Evolutionary conservation across 2,329 filamentous ascomycete species (phyloP), one percentile per base, ranked within the genome.

Genomic region (Aspergillus sojae): DNA sequence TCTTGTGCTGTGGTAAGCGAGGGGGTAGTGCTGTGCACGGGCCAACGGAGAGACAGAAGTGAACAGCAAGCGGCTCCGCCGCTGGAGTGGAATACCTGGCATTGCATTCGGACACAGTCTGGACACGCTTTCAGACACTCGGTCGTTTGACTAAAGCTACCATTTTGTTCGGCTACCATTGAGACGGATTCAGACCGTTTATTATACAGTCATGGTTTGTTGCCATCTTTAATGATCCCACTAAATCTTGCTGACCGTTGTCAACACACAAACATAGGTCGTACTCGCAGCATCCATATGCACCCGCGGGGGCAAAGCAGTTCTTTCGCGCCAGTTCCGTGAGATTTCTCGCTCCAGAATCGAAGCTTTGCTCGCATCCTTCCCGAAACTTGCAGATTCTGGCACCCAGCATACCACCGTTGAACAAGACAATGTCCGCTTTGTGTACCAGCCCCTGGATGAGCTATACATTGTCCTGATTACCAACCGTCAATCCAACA

Each of bases 391-490:
- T 63, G 94, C 95, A 74, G 94, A 97, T 80, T 93, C 92, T 67
- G 92, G 94, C 65, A 97, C 93, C 58, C 95, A 99, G 81, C 95
- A 99, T 81, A 99, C 95, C 32, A 99, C 92, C 6, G 94, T 98
- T 74, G 95, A 99, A 82, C 94, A 98, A 82, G 96, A 99, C 84
- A 98, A 97, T 83, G 95, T 99, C 75, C 94, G 95, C 83, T 99
- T 97, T 78, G 95, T 99, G 63, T 99, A 99, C 85, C 95, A 99
- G 80, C 96, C 95, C 65, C 87, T 99, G 68, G 96, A 99, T 82
- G 96, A 99, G 84, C 89, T 99, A 68, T 99, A 99, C 87, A 98
- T 99, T 88, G 94, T 99, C 70, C 89, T 99, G 75, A 98, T 99
- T 81, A 99, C 96, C 79, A 99, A 99, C 85, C 91, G 93, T 74